phyloP scores from a whole-genome alignment of 371 early-diverging fungal genomes.

The Dinochytrium kinnereticum region DNA sequence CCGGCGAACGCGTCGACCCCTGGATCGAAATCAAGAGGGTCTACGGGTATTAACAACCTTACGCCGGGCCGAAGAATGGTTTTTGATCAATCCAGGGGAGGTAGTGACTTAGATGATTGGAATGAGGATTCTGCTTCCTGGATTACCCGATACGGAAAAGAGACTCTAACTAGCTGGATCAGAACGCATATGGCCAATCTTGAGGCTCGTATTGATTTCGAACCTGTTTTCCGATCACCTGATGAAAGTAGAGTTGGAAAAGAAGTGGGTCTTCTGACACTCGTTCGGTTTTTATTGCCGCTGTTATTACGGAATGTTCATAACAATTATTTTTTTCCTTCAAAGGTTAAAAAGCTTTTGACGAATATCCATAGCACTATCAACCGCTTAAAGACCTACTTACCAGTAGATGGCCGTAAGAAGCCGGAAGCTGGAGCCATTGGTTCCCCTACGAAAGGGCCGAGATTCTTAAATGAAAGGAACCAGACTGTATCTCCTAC shows the following conservation, averaged over 20 bases:
- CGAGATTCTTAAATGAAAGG: no score
- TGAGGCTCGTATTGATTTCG: not conserved
- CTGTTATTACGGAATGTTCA: no score
- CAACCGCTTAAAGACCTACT: slow-evolving; percentile 29
- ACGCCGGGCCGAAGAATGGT: slow-evolving; percentile 1
- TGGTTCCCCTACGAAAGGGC: no score
- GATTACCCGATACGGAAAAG: slow-evolving; percentile 15
- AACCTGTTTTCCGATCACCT: not conserved
- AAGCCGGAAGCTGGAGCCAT: no score
- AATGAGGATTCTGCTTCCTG: not conserved
- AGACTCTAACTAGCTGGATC: slow-evolving; percentile 17
- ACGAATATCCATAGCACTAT: slow-evolving; percentile 27
- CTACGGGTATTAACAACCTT: not conserved
- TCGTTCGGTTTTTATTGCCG: no score
- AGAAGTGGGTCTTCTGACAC: not conserved
- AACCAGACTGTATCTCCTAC: no score
- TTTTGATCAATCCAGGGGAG: not conserved
- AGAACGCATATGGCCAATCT: slow-evolving; percentile 13
- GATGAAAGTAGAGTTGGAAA: slow-evolving; percentile 4
- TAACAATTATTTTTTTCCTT: no score
- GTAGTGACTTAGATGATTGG: not conserved
- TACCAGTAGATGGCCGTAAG: no score
- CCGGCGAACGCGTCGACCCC: not conserved
- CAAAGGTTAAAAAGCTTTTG: slow-evolving; percentile 22
- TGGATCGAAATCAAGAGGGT: no score